phyloP scores from a whole-genome alignment of 2,329 filamentous ascomycete species.

The Leptographium procerum region DNA sequence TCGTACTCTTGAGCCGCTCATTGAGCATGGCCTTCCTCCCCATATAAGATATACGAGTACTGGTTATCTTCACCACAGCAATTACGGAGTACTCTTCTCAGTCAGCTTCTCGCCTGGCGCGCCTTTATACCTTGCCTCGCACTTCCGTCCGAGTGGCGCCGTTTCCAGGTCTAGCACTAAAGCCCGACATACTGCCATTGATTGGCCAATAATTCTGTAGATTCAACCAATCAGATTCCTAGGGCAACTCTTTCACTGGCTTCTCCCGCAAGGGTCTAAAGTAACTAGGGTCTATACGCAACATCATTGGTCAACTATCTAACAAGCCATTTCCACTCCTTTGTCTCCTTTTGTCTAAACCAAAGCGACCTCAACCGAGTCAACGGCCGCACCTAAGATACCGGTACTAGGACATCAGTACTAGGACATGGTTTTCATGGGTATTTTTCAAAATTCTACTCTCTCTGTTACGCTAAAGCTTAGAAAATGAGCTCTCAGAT shows the following conservation, averaged over 20 bases:
- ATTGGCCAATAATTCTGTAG: conserved; percentile 7
- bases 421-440: neutral
- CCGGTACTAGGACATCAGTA: neutral
- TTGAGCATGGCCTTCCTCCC: neutral
- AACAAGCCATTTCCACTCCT: conserved; percentile 3
- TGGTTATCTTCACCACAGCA: neutral
- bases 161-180: conserved; percentile 4
- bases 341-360: neutral
- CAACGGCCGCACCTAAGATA: neutral
- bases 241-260: neutral
- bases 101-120: neutral
- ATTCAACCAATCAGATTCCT: conserved; percentile 5
- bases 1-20: too few species aligned
- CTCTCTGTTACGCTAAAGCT: neutral
- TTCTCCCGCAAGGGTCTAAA: conserved; percentile 5
- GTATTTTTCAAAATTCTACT: neutral
- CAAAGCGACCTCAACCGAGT: neutral
- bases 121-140: neutral
- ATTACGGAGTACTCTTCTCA: neutral
- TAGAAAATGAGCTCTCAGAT: neutral
- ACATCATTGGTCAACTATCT: conserved; percentile 7
- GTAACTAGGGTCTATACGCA: conserved; percentile 7
- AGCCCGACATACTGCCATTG: neutral
- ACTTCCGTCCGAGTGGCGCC: conserved; percentile 1
- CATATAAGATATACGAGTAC: neutral